Percentiles rank a stretch among this genome's conserved stretches.
Conservation (phyloP, 768 basidiomycete species). For the Stropharia rugosoannulata region DNA sequence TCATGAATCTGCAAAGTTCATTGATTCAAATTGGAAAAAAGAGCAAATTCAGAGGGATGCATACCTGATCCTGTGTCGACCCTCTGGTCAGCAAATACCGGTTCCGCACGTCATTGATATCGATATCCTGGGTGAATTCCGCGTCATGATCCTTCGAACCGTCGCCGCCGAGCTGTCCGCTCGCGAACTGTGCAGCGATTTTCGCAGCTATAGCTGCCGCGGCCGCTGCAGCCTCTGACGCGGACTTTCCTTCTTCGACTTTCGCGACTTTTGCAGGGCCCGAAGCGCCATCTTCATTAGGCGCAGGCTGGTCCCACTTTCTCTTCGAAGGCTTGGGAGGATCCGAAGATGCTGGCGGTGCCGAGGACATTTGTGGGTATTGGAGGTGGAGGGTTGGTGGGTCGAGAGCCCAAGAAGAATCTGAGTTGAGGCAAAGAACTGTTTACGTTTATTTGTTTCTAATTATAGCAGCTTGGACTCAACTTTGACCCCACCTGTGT, state of each 20-base stretch:
- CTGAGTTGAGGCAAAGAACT: background rate
- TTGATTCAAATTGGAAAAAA: slow-evolving; percentile 1
- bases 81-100: slow-evolving; percentile 94
- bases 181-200: slow-evolving; percentile 85
- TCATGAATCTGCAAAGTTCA: slow-evolving; percentile 70
- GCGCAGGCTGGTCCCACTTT: slow-evolving; percentile 63
- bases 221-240: slow-evolving; percentile 63
- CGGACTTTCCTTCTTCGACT: slow-evolving; percentile 57
- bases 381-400: background rate
- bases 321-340: slow-evolving; percentile 26
- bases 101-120: slow-evolving; percentile 96
- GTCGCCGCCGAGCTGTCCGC: slow-evolving; percentile 39
- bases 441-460: background rate
- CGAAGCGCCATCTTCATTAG: slow-evolving; percentile 41
- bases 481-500: too few relatives aligned
- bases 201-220: slow-evolving; percentile 91
- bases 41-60: slow-evolving; percentile 18
- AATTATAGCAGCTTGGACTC: too few relatives aligned
- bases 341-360: slow-evolving; percentile 16
- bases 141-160: slow-evolving; percentile 70
- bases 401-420: background rate
- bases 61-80: slow-evolving; percentile 85
- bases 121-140: slow-evolving; percentile 88
- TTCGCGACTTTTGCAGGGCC: slow-evolving; percentile 40
- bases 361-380: slow-evolving; percentile 6